phyloP scores from a whole-genome alignment of 257 asterid species.

The Lantana camara region DNA sequence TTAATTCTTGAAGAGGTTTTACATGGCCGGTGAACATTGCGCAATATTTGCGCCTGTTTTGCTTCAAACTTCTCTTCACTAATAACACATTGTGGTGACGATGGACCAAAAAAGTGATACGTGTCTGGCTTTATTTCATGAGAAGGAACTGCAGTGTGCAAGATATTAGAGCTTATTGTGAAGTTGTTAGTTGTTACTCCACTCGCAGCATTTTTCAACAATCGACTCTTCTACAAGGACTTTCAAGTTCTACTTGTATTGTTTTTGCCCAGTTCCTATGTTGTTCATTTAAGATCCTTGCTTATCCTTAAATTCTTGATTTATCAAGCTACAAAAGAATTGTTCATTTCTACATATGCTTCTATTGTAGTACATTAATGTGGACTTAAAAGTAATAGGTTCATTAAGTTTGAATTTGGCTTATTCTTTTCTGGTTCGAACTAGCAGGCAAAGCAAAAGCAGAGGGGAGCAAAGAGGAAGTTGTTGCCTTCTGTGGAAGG shows the following conservation, averaged over 20 bases:
- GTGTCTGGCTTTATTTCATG: neutral
- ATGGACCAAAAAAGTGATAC: too few relatives aligned
- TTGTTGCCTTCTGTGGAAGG: conserved; percentile 90
- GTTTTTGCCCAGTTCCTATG: neutral
- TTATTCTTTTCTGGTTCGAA: conserved; percentile 27
- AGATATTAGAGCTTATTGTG: neutral
- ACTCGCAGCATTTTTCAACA: neutral
- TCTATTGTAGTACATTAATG: conserved; percentile 5
- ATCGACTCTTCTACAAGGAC: neutral
- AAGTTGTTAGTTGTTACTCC: neutral
- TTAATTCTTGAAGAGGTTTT: conserved; percentile 11
- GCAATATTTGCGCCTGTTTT: neutral
- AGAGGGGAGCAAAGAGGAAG: conserved; percentile 84
- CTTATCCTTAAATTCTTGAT: neutral
- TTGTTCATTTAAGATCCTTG: neutral
- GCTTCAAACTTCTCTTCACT: too few relatives aligned
- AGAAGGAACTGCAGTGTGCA: neutral
- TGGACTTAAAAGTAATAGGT: neutral
- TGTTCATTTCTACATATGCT: neutral
- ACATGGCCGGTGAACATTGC: neutral
- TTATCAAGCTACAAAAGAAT: neutral
- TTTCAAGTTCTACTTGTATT: neutral
- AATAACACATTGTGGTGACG: neutral
- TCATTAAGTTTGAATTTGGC: conserved; percentile 7
- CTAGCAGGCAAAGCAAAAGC: conserved; percentile 91